A percentile compares a stretch with the other conserved stretches of the same genome.
These are phyloP conservation scores for Candolleomyces efflorescens DNA, from an alignment of 768 basidiomycete genomes.

Conservation along the genomic window DNA sequence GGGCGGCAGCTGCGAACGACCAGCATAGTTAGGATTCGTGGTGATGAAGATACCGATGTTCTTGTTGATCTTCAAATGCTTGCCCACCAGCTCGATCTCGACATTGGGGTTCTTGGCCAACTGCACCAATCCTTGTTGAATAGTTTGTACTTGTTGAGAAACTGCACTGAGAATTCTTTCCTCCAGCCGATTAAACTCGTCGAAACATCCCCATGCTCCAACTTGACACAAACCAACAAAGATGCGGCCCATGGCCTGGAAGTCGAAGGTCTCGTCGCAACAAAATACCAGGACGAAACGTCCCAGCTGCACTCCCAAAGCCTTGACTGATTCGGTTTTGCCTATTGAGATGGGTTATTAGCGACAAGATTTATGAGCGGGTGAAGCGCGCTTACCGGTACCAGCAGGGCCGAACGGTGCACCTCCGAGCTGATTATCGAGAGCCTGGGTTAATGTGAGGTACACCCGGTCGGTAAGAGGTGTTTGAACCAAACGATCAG, in stretches of 20 bases:
- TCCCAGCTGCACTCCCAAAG: conserved; percentile 94
- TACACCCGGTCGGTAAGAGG: conserved; percentile 97
- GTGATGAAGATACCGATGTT: conserved; percentile 99
- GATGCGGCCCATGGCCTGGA: conserved; percentile 99
- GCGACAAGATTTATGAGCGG: conserved; percentile 5
- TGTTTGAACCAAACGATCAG: conserved; percentile 96
- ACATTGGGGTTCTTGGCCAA: conserved; percentile 78
- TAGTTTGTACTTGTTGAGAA: conserved; percentile 98
- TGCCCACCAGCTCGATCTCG: conserved; percentile 95
- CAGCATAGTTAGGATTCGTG: conserved; percentile 98
- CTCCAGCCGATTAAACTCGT: conserved; percentile 97
- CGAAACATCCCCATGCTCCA: conserved; percentile 98
- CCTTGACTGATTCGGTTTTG: conserved; percentile 99
- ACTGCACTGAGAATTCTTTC: conserved; percentile 97
- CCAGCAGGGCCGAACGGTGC: conserved; percentile 98
- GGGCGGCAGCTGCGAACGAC: conserved; percentile 86
- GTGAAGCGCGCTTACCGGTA: conserved; percentile 55
- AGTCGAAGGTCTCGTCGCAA: conserved; percentile 99
- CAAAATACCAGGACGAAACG: conserved; percentile 99
- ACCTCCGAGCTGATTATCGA: conserved; percentile 93
- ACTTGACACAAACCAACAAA: conserved; percentile 99
- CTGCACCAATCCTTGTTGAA: conserved; percentile 90
- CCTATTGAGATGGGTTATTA: conserved; percentile 40
- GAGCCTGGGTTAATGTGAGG: conserved; percentile 91
- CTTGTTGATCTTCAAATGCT: conserved; percentile 87